Evolutionary conservation across 352 stramenopile genomes (phyloP).

Genomic region (Phytophthora macrochlamydospora): DNA sequence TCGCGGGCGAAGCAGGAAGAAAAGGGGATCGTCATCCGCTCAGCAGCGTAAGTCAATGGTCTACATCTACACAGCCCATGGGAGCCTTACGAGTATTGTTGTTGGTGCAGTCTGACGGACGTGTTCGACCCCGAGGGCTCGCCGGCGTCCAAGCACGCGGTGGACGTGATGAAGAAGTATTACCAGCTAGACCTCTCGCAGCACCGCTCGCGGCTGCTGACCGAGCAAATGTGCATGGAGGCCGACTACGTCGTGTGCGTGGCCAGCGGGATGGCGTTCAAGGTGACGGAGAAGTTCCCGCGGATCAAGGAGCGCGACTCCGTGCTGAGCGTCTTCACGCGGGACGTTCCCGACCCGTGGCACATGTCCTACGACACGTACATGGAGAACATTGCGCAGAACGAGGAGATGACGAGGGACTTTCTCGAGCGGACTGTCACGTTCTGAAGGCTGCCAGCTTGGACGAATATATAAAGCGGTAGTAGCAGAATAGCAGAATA

Average conservation of each 20-base stretch:
- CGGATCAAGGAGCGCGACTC: conserved; percentile 56
- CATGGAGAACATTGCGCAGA: conserved; percentile 78
- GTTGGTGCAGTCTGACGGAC: conserved; percentile 57
- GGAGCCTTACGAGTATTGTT: not conserved
- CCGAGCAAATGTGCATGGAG: conserved; percentile 60
- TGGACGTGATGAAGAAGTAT: conserved; percentile 80
- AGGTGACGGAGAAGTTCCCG: conserved; percentile 71
- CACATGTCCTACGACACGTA: conserved; percentile 87
- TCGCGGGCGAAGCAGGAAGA: conserved; percentile 71
- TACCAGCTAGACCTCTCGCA: conserved; percentile 62
- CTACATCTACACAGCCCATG: not conserved
- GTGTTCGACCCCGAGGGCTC: conserved; percentile 74
- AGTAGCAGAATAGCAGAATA: not conserved
- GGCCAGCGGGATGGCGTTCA: conserved; percentile 62
- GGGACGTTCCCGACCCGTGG: conserved; percentile 80
- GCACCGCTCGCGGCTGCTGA: conserved; percentile 74
- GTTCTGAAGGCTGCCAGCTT: conserved; percentile 26
- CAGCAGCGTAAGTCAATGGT: conserved; percentile 48
- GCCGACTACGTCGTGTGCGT: conserved; percentile 82
- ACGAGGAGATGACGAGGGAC: conserved; percentile 76
- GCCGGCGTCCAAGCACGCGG: conserved; percentile 58
- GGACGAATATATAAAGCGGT: not conserved
- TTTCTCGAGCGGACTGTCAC: conserved; percentile 73
- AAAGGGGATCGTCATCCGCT: conserved; percentile 72
- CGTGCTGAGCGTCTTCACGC: conserved; percentile 61